Evolutionary conservation across 495 filamentous ascomycete species (phyloP), one percentile per base, ranked within the genome.

Genomic region (Cercophora scortea): DNA sequence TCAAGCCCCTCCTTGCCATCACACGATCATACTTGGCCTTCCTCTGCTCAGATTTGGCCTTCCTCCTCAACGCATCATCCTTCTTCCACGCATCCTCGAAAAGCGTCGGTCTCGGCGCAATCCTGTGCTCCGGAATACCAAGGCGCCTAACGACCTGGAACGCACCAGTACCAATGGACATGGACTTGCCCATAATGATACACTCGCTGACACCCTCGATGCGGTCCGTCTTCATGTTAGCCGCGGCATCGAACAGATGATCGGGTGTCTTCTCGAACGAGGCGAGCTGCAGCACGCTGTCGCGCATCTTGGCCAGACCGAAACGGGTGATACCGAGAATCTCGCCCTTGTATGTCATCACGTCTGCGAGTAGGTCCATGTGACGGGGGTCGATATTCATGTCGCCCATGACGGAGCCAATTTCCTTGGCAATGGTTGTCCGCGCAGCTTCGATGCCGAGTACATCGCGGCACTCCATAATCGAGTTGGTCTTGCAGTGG

Each of bases 291-390:
- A 98, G 71, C 39, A 96, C 92, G 19, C 81, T 87, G 66, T 98
- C 94, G 48, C 93, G 79, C 91, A 96, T 98, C 78, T 98, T 98
- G 46, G 89, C 84, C 40, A 98, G 77, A 47, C 93, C 93, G 68
- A 97, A 97, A 19, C 93, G 85, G 8, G 93, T 98, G 63, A 98
- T 98, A 36, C 93, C 93, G n/a, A 96, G 80, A 0, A 97, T 87
- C 56, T 97, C 92, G 45, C 93, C 93, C 71, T 95, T 96, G 78
- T 92, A 97, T 6, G 93, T 98, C 93, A 98, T 98, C 36, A 96
- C 90, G 53, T 98, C 94, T n/a, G 93, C 92, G 13, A 98, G 79
- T 8, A 98, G 81, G 66, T 96, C 88, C 91, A 98, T 96, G 77
- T 98, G 93, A 34, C 94, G 87, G 32, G 93, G 93, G 74, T 98